Percentiles rank a stretch among this genome's conserved stretches.
Evolutionary conservation across 805 yeast species (phyloP).

Genomic region (Dipodascopsis uninucleata): DNA sequence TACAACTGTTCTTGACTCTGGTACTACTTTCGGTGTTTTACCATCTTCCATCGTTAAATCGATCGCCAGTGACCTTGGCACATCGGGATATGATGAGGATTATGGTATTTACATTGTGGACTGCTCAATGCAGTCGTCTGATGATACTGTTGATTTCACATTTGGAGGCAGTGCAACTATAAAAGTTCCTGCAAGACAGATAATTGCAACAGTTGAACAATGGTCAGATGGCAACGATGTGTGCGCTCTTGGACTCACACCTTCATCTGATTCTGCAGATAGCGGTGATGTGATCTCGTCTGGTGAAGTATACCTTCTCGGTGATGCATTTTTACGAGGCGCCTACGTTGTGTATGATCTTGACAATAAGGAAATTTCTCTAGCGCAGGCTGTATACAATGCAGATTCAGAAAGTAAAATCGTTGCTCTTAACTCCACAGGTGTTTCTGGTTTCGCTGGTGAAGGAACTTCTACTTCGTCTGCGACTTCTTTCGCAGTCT

Average conservation of each 20-base stretch:
- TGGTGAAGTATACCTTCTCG: constrained; percentile 39
- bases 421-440: constrained; percentile 18
- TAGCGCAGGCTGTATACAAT: constrained; percentile 46
- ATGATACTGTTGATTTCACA: constrained; percentile 41
- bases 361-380: constrained; percentile 52
- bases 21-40: constrained; percentile 50
- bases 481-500: constrained; percentile 1
- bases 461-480: constrained; percentile 9
- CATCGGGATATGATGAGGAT: constrained; percentile 38
- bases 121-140: constrained; percentile 34
- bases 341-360: constrained; percentile 65
- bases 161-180: constrained; percentile 49
- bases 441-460: constrained; percentile 8
- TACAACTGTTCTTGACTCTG: constrained; percentile 48
- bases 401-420: constrained; percentile 8
- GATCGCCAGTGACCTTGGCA: constrained; percentile 38
- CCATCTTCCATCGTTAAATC: constrained; percentile 39
- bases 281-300: constrained; percentile 4
- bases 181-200: constrained; percentile 42
- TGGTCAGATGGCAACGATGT: constrained; percentile 24
- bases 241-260: constrained; percentile 31
- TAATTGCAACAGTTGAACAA: constrained; percentile 23
- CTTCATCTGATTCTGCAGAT: not conserved
- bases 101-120: constrained; percentile 43
- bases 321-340: constrained; percentile 56